Evolutionary conservation across 139 green algal genomes (phyloP), one percentile per base, ranked within the genome.

Genomic region (Klebsormidium nitens): DNA sequence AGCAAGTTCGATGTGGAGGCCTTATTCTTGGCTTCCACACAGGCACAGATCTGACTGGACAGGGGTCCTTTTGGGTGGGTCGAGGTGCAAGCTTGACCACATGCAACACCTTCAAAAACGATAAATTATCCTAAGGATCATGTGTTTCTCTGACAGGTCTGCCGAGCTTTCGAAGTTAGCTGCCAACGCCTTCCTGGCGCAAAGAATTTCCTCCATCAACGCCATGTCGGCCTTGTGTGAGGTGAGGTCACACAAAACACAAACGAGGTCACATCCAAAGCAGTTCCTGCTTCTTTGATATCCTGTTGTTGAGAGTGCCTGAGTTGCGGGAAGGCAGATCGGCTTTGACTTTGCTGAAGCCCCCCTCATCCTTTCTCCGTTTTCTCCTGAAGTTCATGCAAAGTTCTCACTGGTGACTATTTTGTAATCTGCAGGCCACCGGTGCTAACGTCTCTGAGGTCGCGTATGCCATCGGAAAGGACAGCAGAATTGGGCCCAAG

Each of bases 131-230:
- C 44, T 52, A 28, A 52, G 19, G 44, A 17, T 52, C 17, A 52
- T 19, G 19, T 19, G 17, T 52, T 19, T 28, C 17, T 52, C 44
- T 11, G 8, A 23, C 37, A 73, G 65, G 65, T 80, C 86, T 29
- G 94, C 95, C 2, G 95, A 99, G 89, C 87, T 99, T 38, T 91
- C 93, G 42, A 99, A 99, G 90, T 84, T 98, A 14, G 93, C 91
- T 1, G 94, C 95, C 29, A 84, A 84, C 72, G 80, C 80, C 8
- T 76, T 87, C 49, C 68, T 86, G 3, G 95, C 95, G 5, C 95
- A 99, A 84, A 85, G 95, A 69, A 98, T 99, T 64, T 96, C 89
- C 26, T 98, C 93, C 59, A 88, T 99, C 76, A 99, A 99, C 84
- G 83, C 94, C 69, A 97, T 99, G 70, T 96, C 88, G 14, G 95